A percentile compares a stretch with the other conserved stretches of the same genome.
Evolutionary conservation across 192 early-diverging fungal species (phyloP).

Genomic region (Obelidium mucronatum): DNA sequence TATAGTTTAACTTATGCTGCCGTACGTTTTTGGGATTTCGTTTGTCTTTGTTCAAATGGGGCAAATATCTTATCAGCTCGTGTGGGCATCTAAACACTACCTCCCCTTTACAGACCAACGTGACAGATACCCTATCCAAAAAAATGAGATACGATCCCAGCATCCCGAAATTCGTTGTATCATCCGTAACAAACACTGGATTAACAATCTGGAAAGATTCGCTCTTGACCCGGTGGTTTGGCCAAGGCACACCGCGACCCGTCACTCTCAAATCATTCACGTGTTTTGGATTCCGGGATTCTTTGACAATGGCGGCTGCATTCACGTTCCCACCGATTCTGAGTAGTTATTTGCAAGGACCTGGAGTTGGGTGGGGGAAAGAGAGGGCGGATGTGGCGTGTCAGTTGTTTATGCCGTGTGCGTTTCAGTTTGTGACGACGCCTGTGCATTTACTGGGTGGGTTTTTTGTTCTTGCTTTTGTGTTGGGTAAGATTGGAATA

Average conservation of each 20-base stretch:
- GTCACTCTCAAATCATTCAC: constrained; percentile 38
- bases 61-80: no score
- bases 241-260: constrained; percentile 41
- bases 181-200: constrained; percentile 47
- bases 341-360: constrained; percentile 5
- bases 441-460: constrained; percentile 55
- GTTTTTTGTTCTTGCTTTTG: background rate
- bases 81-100: no score
- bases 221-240: constrained; percentile 54
- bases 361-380: background rate
- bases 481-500: background rate
- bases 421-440: constrained; percentile 50
- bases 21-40: constrained; percentile 23
- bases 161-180: constrained; percentile 50
- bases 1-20: constrained; percentile 52
- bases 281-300: constrained; percentile 52
- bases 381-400: constrained; percentile 35
- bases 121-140: constrained; percentile 46
- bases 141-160: constrained; percentile 33
- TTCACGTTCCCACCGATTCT: constrained; percentile 58
- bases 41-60: background rate
- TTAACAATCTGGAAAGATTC: constrained; percentile 55
- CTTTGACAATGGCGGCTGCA: constrained; percentile 51
- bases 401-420: constrained; percentile 53
- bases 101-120: constrained; percentile 50